phyloP scores from a whole-genome alignment of 108 stramenopile genomes.

The Schizochytrium sp. region DNA sequence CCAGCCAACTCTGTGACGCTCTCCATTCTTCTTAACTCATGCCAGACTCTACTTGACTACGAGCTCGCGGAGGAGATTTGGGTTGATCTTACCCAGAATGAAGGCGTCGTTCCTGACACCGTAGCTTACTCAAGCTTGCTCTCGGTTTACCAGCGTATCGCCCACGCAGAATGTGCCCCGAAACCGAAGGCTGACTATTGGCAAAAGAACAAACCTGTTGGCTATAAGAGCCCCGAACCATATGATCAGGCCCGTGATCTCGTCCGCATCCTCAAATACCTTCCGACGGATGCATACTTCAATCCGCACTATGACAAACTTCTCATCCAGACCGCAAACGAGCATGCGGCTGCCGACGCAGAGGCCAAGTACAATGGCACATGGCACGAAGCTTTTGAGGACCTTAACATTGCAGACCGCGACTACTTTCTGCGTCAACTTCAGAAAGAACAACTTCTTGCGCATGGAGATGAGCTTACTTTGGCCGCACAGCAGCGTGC shows the following conservation, averaged over 20 bases:
- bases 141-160: not conserved
- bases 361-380: not conserved
- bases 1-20: not conserved
- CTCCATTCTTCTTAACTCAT: not conserved
- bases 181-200: slow-evolving; percentile 30
- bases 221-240: not conserved
- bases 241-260: slow-evolving; percentile 15
- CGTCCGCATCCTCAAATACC: slow-evolving; percentile 14
- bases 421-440: not conserved
- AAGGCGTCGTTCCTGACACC: slow-evolving; percentile 1
- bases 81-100: not conserved
- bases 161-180: not conserved
- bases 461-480: not conserved
- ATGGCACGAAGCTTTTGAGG: slow-evolving; percentile 6
- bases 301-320: slow-evolving; percentile 36
- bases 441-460: not conserved
- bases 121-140: not conserved
- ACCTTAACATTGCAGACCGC: not conserved
- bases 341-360: slow-evolving; percentile 14
- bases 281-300: not conserved
- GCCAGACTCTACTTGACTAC: not conserved
- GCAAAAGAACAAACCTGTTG: not conserved
- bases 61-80: slow-evolving; percentile 43
- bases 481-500: slow-evolving; percentile 4
- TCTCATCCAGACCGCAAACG: not conserved